phyloP scores from a whole-genome alignment of 208 protist species.

The Jaenimonas drosophilae region DNA sequence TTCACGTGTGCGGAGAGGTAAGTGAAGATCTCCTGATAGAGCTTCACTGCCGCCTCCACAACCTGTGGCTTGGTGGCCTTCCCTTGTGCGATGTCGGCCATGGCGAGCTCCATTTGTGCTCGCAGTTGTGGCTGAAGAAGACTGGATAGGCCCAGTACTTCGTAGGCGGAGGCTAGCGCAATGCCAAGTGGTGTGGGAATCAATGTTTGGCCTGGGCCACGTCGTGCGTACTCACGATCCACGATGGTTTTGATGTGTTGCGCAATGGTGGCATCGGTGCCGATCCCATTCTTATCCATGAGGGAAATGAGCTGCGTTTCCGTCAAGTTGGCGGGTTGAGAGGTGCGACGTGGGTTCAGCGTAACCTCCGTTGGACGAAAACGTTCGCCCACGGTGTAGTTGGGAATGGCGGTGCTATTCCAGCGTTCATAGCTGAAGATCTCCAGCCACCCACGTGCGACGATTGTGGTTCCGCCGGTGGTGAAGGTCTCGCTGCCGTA shows the following conservation, averaged over 20 bases:
- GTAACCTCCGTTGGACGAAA: constrained; percentile 83
- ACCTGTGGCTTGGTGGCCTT: constrained; percentile 69
- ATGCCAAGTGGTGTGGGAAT: constrained; percentile 92
- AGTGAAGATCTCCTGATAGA: constrained; percentile 76
- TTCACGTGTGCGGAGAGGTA: constrained; percentile 50
- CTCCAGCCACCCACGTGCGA: constrained; percentile 92
- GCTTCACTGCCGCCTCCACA: constrained; percentile 53
- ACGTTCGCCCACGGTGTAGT: constrained; percentile 79
- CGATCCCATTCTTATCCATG: constrained; percentile 98
- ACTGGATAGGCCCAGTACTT: constrained; percentile 87
- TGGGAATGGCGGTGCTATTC: constrained; percentile 82
- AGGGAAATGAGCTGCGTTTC: constrained; percentile 96
- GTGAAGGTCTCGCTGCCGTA: constrained; percentile 86
- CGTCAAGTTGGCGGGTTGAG: constrained; percentile 89
- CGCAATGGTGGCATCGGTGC: constrained; percentile 99
- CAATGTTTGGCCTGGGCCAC: constrained; percentile 60
- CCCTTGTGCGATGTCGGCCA: constrained; percentile 80
- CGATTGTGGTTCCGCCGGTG: constrained; percentile 81
- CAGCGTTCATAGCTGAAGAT: constrained; percentile 87
- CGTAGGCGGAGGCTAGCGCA: constrained; percentile 93
- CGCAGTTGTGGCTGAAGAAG: constrained; percentile 89
- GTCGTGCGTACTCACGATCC: constrained; percentile 87
- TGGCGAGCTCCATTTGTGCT: constrained; percentile 91
- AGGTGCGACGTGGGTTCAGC: constrained; percentile 74
- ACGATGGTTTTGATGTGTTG: constrained; percentile 98